These are phyloP conservation scores for Rubroboletus satanas DNA, from an alignment of 768 basidiomycete species.

Conservation along the genomic window DNA sequence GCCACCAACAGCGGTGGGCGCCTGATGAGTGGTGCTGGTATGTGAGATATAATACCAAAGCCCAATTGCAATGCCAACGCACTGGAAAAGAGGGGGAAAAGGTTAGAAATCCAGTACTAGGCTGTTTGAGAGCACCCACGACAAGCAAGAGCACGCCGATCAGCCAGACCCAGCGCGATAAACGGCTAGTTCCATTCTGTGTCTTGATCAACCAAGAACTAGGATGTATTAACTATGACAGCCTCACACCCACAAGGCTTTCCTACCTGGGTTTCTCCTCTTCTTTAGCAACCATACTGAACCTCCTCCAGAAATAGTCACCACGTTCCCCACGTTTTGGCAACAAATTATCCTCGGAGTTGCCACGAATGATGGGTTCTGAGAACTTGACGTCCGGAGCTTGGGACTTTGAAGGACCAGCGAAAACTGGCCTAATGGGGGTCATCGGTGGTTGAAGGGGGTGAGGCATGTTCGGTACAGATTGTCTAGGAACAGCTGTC, in stretches of 20 bases:
- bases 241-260: neutral
- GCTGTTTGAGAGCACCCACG: constrained; percentile 31
- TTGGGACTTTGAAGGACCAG: constrained; percentile 47
- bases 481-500: constrained; percentile 27
- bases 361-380: constrained; percentile 60
- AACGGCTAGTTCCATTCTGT: constrained; percentile 44
- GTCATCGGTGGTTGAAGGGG: constrained; percentile 74
- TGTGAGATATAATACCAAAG: constrained; percentile 59
- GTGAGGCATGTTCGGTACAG: constrained; percentile 56
- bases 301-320: constrained; percentile 84
- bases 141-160: constrained; percentile 56
- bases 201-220: constrained; percentile 72
- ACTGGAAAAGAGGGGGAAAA: constrained; percentile 25
- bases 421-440: constrained; percentile 77
- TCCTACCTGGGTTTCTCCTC: constrained; percentile 51
- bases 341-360: constrained; percentile 62
- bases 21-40: constrained; percentile 43
- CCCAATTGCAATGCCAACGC: constrained; percentile 53
- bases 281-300: constrained; percentile 77
- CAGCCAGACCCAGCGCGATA: constrained; percentile 70
- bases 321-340: constrained; percentile 68
- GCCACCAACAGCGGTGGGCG: constrained; percentile 64
- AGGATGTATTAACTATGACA: neutral
- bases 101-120: neutral
- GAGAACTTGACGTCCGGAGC: constrained; percentile 47